Percentiles rank a stretch among this genome's conserved stretches.
phyloP scores from a whole-genome alignment of 108 stramenopile genomes.

The Phaeodactylum tricornutum region DNA sequence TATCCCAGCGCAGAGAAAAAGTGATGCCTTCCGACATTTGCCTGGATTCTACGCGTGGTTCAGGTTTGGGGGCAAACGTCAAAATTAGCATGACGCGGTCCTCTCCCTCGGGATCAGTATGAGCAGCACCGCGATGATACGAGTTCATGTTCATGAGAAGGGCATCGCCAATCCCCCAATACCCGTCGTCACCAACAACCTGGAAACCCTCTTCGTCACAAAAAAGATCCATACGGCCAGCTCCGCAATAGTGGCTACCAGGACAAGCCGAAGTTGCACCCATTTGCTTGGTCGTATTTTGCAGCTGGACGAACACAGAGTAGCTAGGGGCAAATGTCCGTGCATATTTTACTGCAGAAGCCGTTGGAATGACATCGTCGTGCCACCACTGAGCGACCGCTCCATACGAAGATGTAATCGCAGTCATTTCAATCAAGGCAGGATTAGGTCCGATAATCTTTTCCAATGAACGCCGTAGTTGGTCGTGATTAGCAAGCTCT shows the following conservation, averaged over 20 bases:
- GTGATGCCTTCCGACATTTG: conserved; percentile 26
- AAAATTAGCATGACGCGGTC: conserved; percentile 48
- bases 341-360: conserved; percentile 23
- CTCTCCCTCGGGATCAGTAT: conserved; percentile 25
- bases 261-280: conserved; percentile 46
- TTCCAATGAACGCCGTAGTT: conserved; percentile 23
- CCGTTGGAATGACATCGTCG: conserved; percentile 26
- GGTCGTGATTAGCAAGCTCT: conserved; percentile 22
- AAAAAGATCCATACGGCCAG: background rate
- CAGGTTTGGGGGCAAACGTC: conserved; percentile 40
- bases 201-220: conserved; percentile 14
- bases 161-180: conserved; percentile 31
- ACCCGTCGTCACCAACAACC: conserved; percentile 6
- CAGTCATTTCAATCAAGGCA: conserved; percentile 57
- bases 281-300: conserved; percentile 42
- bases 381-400: conserved; percentile 41
- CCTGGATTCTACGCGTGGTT: conserved; percentile 10
- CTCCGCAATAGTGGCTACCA: conserved; percentile 42
- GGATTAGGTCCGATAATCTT: conserved; percentile 42
- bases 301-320: conserved; percentile 23
- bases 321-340: conserved; percentile 35
- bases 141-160: conserved; percentile 44
- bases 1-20: conserved; percentile 32
- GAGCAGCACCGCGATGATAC: conserved; percentile 43
- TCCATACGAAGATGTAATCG: conserved; percentile 41